Base-by-base conservation (phyloP, 2,329 filamentous ascomycete genomes). In the Helotiales sp. region DNA sequence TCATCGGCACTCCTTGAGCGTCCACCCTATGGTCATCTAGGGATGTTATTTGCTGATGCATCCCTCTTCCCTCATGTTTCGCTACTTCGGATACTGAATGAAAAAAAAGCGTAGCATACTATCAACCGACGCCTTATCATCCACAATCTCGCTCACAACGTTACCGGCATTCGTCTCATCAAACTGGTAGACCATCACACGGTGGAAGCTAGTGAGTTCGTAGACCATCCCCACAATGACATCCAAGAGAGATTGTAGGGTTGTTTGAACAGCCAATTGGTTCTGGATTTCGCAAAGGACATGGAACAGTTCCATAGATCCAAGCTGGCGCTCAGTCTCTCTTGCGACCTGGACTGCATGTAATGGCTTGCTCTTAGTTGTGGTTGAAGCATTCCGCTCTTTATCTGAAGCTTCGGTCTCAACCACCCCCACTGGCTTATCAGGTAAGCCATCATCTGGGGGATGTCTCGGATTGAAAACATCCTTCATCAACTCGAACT, bases 241-340 rank as follows among this genome's bases (percentile, higher is more conserved):
- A 46, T 66, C 61, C 25, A 66, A 52, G 12, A 65, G 34, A 10
- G 46, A 33, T 27, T 54, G 31, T 25, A 66, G 38, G 8, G 34
- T 55, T n/a, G 47, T 52, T n/a, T 59, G 59, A 3, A 40, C 48
- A 17, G 57, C 49, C 17, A 66, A 33, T 36, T 66, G 64, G 15
- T 53, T 50, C 27, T 66, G 63, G 17, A 62, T 54, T 52, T 66
- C 58, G 13, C 61, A 63, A 12, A 66, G 60, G 2, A 60, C 59
- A 42, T 66, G 60, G 22, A 65, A 66, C 10, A 66, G 49, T 15
- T 66, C 64, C 64, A 66, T 63, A 7, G 61, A 61, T 1, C 61
- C 59, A 17, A 65, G 53, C 27, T 55, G 52, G 13, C 57, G 55
- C 22, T 47, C 54, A 12, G 55, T 58, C 47, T 64, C 61, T 17